A percentile compares a stretch with the other conserved stretches of the same genome.
phyloP scores from a whole-genome alignment of 2,329 filamentous ascomycete species.

The Fusarium transvaalense region DNA sequence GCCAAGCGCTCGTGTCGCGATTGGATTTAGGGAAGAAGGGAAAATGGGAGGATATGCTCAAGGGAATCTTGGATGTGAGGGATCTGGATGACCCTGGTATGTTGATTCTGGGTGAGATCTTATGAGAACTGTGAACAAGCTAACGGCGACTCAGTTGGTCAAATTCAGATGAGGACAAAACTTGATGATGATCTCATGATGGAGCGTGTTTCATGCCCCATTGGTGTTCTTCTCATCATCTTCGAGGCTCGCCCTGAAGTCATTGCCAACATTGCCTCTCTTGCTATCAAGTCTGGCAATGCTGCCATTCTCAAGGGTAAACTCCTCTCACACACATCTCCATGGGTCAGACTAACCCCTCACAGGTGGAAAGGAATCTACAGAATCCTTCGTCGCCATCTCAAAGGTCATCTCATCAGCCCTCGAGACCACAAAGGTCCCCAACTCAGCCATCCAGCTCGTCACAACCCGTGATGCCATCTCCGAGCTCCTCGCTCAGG shows the following conservation, averaged over 20 bases:
- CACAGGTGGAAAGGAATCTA: slow-evolving; percentile 92
- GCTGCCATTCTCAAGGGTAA: slow-evolving; percentile 93
- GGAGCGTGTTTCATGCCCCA: slow-evolving; percentile 91
- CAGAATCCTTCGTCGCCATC: slow-evolving; percentile 93
- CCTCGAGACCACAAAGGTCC: slow-evolving; percentile 78
- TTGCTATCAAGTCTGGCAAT: slow-evolving; percentile 97
- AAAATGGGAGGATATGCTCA: slow-evolving; percentile 98
- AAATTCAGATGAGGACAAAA: slow-evolving; percentile 83
- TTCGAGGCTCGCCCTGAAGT: slow-evolving; percentile 98
- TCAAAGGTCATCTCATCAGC: slow-evolving; percentile 85
- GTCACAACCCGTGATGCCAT: slow-evolving; percentile 94
- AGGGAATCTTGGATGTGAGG: slow-evolving; percentile 91
- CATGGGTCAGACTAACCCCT: neutral
- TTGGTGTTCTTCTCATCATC: slow-evolving; percentile 97
- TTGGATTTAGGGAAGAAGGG: slow-evolving; percentile 87
- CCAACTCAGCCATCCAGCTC: slow-evolving; percentile 89
- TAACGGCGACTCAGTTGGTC: slow-evolving; percentile 72
- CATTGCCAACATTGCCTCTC: slow-evolving; percentile 95
- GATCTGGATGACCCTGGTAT: slow-evolving; percentile 86
- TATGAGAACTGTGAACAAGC: neutral
- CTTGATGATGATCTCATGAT: slow-evolving; percentile 88
- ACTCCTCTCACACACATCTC: slow-evolving; percentile 48
- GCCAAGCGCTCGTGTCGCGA: slow-evolving; percentile 85
- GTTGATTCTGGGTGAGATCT: neutral
- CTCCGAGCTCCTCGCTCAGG: slow-evolving; percentile 85